Evolutionary conservation across 1,284 basidiomycete genomes (phyloP), one percentile per base, ranked within the genome.

Genomic region (Naganishia cerealis): DNA sequence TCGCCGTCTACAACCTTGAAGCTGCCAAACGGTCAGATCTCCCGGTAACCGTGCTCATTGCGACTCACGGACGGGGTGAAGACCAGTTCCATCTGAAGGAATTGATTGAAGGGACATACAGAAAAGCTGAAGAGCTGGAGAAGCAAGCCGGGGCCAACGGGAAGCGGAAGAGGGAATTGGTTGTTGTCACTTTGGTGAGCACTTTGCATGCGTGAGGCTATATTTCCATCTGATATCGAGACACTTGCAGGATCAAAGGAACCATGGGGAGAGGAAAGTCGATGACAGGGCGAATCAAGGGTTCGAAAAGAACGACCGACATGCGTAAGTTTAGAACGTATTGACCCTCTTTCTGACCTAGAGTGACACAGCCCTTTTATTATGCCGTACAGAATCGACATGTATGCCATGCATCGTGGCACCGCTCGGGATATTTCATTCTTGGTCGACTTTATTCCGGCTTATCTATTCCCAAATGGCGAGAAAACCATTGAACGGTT

Each of bases 381-480:
- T 29, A 16, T 53, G 15, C 26, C 10, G 48, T 43, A 52, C 69
- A 90, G 89, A 6, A 72, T 88, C 46, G 90, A 92, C 74, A 89
- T 91, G 89, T 90, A 88, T 71, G 81, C 86, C 9, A 87, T 87
- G 43, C 84, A 88, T 74, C 82, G 76, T 68, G 92, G 92, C 4
- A 89, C 89, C 0, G 87, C 87, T 3, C 82, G 84, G 56, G 93
- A 95, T 74, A 85, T 91, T 9, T 88, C 88, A 0, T 88, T 89
- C 79, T 77, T 95, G 67, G 88, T 94, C 70, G 90, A 93, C 76
- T 89, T 91, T 75, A 82, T 95, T 2, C 86, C 88, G 0, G 77
- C 87, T 0, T 90, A 89, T 77, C 79, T 95, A 26, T 95, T 90
- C 76, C 91, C 91, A 0, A 75, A 82, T 24, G 87, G 83, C 15